Percentiles rank a stretch among this genome's conserved stretches.
Conservation (phyloP, 495 filamentous ascomycete species). For the Penicillium arizonense region DNA sequence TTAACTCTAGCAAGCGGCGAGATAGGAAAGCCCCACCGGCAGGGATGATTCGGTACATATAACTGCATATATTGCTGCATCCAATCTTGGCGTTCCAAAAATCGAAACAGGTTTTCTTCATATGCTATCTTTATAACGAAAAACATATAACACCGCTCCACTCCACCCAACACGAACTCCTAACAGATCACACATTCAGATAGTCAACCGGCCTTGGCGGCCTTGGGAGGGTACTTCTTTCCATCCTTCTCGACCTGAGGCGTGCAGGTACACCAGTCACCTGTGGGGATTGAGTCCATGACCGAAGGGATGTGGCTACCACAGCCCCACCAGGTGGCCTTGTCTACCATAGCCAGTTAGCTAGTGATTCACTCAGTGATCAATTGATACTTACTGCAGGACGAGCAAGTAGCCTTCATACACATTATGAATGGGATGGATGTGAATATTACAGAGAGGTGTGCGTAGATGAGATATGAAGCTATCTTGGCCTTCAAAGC, state of each 20-base stretch:
- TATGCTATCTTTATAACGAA: neutral
- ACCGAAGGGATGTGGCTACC: conserved; percentile 65
- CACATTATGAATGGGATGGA: conserved; percentile 37
- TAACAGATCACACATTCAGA: conserved; percentile 20
- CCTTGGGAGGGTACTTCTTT: conserved; percentile 62
- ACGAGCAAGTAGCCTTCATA: conserved; percentile 47
- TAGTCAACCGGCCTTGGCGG: conserved; percentile 41
- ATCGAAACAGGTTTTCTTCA: no score
- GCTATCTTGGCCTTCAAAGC: neutral
- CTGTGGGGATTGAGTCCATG: conserved; percentile 58
- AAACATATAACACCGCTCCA: neutral
- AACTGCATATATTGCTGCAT: no score
- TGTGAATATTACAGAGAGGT: neutral
- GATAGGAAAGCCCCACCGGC: no score
- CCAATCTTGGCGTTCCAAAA: no score
- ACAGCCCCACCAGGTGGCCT: conserved; percentile 70
- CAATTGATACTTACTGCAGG: conserved; percentile 40
- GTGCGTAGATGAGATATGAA: neutral
- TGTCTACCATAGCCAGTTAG: conserved; percentile 44
- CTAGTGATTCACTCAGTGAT: neutral
- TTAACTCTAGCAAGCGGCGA: no score
- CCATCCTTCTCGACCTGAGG: conserved; percentile 61
- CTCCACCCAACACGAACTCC: neutral
- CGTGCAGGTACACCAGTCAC: conserved; percentile 62
- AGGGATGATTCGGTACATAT: no score